Conservation (phyloP, 345 rosid species). For the Erysimum cheiranthoides region DNA sequence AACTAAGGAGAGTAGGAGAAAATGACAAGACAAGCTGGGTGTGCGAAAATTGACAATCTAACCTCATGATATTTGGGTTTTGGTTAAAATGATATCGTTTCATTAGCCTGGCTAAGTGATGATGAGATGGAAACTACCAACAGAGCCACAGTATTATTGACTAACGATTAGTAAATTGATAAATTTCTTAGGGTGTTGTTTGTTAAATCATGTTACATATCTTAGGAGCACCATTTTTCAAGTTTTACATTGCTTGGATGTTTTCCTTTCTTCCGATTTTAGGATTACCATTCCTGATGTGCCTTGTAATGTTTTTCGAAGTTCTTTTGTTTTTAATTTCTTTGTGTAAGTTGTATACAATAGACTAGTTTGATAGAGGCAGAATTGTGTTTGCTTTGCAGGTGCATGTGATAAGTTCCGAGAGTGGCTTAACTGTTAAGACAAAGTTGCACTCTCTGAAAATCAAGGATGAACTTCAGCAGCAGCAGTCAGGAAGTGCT, state of each 20-base stretch:
- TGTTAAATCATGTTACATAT: conserved; percentile 26
- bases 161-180: conserved; percentile 16
- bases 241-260: conserved; percentile 24
- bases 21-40: conserved; percentile 19
- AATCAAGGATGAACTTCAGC: conserved; percentile 94
- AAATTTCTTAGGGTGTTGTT: conserved; percentile 20
- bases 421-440: conserved; percentile 70
- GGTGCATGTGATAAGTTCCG: conserved; percentile 78
- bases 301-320: not conserved
- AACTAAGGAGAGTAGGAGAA: conserved; percentile 17
- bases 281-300: conserved; percentile 25
- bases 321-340: conserved; percentile 1
- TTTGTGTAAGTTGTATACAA: conserved; percentile 5
- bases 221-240: conserved; percentile 8
- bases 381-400: conserved; percentile 47
- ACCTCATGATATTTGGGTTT: conserved; percentile 7
- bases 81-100: conserved; percentile 32
- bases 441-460: conserved; percentile 89
- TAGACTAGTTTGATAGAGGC: conserved; percentile 32
- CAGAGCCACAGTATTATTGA: conserved; percentile 12
- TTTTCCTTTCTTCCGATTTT: conserved; percentile 24
- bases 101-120: conserved; percentile 17
- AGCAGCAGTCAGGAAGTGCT: conserved; percentile 55
- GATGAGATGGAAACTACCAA: conserved; percentile 21
- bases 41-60: conserved; percentile 28